A percentile compares a stretch with the other conserved stretches of the same genome.
phyloP scores from a whole-genome alignment of 139 green algal genomes.

The Picochlorum sp. region DNA sequence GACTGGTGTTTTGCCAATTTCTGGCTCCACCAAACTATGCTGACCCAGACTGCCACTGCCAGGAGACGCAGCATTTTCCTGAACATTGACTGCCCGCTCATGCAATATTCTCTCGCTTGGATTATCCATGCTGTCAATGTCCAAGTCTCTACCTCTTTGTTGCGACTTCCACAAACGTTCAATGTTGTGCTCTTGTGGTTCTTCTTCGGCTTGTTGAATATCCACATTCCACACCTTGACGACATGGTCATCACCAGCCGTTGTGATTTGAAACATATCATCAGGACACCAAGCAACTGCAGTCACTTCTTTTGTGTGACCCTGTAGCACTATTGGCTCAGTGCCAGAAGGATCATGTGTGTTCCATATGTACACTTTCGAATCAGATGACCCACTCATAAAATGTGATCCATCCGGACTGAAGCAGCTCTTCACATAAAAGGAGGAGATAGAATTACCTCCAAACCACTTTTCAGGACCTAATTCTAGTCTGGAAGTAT shows the following conservation, averaged over 20 bases:
- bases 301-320: constrained; percentile 59
- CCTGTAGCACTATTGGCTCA: constrained; percentile 27
- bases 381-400: constrained; percentile 46
- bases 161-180: too few species aligned
- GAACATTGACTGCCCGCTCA: too few species aligned
- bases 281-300: constrained; percentile 56
- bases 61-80: too few species aligned
- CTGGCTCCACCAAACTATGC: too few species aligned
- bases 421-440: constrained; percentile 63
- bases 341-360: constrained; percentile 26
- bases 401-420: constrained; percentile 47
- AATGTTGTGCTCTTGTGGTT: not conserved
- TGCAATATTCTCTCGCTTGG: too few species aligned
- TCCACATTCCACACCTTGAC: constrained; percentile 44
- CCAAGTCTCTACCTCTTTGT: too few species aligned
- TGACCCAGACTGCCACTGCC: too few species aligned
- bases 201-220: not conserved
- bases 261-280: constrained; percentile 42
- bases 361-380: constrained; percentile 50
- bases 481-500: constrained; percentile 15
- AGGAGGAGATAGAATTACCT: constrained; percentile 44
- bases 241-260: constrained; percentile 45
- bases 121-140: too few species aligned
- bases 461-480: constrained; percentile 21
- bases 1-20: too few species aligned